Evolutionary conservation across 257 asterid genomes (phyloP).

Genomic region (Capsicum baccatum): DNA sequence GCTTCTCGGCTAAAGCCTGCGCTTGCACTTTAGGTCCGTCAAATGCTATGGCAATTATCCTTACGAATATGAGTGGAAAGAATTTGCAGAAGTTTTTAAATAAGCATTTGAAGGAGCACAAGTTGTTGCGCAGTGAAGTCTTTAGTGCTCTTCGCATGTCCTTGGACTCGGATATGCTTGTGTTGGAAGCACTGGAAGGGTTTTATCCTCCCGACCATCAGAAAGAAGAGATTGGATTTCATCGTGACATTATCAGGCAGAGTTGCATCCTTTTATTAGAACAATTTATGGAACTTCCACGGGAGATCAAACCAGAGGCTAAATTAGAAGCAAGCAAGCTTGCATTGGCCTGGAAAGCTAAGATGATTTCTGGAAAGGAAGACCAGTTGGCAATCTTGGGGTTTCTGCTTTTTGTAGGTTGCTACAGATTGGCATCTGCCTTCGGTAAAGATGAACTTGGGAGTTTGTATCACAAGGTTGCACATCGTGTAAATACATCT

Average conservation of each 20-base stretch:
- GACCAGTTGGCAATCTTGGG: conserved; percentile 44
- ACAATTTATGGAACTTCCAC: conserved; percentile 46
- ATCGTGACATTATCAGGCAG: conserved; percentile 32
- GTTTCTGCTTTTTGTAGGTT: conserved; percentile 57
- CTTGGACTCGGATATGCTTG: conserved; percentile 57
- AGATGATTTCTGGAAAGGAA: conserved; percentile 28
- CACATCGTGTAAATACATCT: conserved; percentile 45
- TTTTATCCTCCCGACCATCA: conserved; percentile 38
- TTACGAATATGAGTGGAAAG: conserved; percentile 40
- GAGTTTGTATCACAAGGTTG: conserved; percentile 36
- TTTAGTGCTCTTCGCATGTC: conserved; percentile 41
- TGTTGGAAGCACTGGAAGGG: conserved; percentile 45
- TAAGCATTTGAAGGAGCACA: conserved; percentile 27
- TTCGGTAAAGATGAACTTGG: conserved; percentile 49
- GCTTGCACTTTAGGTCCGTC: conserved; percentile 2
- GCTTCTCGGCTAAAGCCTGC: conserved; percentile 18
- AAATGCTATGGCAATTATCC: conserved; percentile 35
- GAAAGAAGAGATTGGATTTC: conserved; percentile 36
- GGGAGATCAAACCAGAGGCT: conserved; percentile 40
- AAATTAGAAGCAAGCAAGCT: conserved; percentile 48
- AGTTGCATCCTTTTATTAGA: conserved; percentile 44
- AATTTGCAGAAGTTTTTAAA: conserved; percentile 26
- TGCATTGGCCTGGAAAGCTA: conserved; percentile 52
- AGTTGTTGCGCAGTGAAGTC: conserved; percentile 34
- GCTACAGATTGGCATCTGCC: conserved; percentile 46